These are phyloP conservation scores for Tulasnella sp. DNA, from an alignment of 768 basidiomycete species.

Conservation along the genomic window DNA sequence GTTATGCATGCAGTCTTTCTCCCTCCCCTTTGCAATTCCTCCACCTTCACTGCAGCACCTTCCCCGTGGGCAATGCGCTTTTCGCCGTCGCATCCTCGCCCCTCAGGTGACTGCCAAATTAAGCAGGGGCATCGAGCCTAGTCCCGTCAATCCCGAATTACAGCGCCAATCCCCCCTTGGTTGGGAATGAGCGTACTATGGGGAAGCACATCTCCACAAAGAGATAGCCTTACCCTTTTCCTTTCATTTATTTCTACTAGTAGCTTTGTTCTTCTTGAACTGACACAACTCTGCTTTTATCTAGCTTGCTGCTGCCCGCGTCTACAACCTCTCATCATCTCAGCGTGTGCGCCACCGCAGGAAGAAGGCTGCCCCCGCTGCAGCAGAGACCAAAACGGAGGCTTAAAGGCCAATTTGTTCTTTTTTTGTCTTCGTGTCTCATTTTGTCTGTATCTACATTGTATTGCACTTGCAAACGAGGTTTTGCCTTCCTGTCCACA, in stretches of 20 bases:
- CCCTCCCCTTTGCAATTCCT: neutral
- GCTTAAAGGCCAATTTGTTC: neutral
- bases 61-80: neutral
- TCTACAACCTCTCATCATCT: neutral
- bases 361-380: neutral
- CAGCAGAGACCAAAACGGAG: neutral
- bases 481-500: too few species aligned
- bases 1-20: neutral
- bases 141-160: neutral
- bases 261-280: neutral
- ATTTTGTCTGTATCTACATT: neutral
- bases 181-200: neutral
- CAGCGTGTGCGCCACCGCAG: neutral
- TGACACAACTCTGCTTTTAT: neutral
- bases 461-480: neutral
- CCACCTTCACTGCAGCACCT: neutral
- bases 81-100: neutral
- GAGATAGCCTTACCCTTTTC: neutral
- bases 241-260: neutral
- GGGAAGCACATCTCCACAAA: neutral
- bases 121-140: neutral
- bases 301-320: neutral
- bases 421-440: neutral
- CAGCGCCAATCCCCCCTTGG: neutral
- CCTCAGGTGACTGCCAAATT: neutral